Evolutionary conservation across 352 stramenopile genomes (phyloP), one percentile per base, ranked within the genome.

Genomic region (Plasmopara muralis): DNA sequence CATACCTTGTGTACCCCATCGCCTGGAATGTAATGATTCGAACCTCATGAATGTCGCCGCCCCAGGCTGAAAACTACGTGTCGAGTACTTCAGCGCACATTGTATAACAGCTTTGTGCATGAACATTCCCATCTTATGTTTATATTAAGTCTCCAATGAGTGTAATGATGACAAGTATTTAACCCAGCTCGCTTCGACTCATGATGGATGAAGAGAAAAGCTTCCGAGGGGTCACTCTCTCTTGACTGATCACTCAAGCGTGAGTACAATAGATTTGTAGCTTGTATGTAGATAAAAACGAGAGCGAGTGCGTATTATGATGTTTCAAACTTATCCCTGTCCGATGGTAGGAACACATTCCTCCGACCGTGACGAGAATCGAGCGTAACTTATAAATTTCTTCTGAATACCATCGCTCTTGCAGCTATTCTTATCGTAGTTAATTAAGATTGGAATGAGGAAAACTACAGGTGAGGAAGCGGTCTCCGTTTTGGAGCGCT

Each of bases 271-370:
- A 18, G 38, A 62, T 15, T 37, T 29, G 40, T 39, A 56, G 34
- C 35, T 40, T 30, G 15, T 50, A 0, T 50, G 2, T 30, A 38
- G 4, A 38, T 5, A 38, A 29, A n/a, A 16, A 37, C 35, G 28
- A 55, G 40, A 57, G 44, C 41, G 46, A 43, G 62, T 66, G 56
- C 18, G 55, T 89, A 89, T 84, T 39, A 54, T 89, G 82, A 92
- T 89, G 82, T 89, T 60, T 67, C 62, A 73, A 66, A 77, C 74
- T 92, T 92, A 92, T 92, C 82, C 81, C 78, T 89, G 82, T 92
- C 82, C 72, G 82, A 92, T 78, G 66, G 69, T 2, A 72, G 71
- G 81, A 87, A 85, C 81, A 77, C 81, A 84, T 91, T 87, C 74
- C 67, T 68, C 62, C 66, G 66, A 69, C 75, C 68, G 59, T 70